Evolutionary conservation across 768 basidiomycete species (phyloP), one percentile per base, ranked within the genome.

Genomic region (Hortiboletus campestris): DNA sequence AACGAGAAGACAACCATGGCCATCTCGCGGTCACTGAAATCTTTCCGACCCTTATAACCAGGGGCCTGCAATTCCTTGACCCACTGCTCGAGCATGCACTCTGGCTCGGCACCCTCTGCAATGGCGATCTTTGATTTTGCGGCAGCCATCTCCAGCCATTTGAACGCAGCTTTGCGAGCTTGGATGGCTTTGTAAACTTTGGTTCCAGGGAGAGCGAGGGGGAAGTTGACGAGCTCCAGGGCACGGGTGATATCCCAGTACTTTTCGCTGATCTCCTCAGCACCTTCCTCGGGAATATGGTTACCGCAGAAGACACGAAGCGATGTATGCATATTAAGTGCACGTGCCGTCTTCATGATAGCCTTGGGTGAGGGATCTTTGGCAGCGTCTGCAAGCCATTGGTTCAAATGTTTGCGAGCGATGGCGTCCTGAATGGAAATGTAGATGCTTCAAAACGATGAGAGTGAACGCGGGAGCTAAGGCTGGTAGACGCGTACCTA

Each of bases 201-300:
- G 38, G 97, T 98, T 29, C 97, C 97, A 19, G 97, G 97, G 36
- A 97, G 65, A 16, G 96, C 86, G 57, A 98, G 75, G 16, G 97
- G 97, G 78, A 99, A 98, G 78, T 99, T 99, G 78, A 99, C 97
- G 51, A 99, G 88, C 70, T 99, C 93, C 40, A 99, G 87, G 3
- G 97, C 92, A 63, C 84, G 78, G 8, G 97, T 98, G 74, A 99
- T 97, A 56, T 80, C 79, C 96, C 96, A 98, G 76, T 98, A 98
- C 68, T 93, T 94, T 61, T 91, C 86, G 67, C 83, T 88, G 68
- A 99, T 94, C 68, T 93, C 91, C 16, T 74, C 67, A 25, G 86
- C 83, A 39, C 88, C 91, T 9, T 84, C 74, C 16, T 93, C 87
- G 29, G 92, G 85, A 62, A 98, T 88, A 72, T 98, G 91, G 58